These are phyloP conservation scores for Calonectria leucothoes DNA, from an alignment of 2,329 filamentous ascomycete species.

Conservation along the genomic window DNA sequence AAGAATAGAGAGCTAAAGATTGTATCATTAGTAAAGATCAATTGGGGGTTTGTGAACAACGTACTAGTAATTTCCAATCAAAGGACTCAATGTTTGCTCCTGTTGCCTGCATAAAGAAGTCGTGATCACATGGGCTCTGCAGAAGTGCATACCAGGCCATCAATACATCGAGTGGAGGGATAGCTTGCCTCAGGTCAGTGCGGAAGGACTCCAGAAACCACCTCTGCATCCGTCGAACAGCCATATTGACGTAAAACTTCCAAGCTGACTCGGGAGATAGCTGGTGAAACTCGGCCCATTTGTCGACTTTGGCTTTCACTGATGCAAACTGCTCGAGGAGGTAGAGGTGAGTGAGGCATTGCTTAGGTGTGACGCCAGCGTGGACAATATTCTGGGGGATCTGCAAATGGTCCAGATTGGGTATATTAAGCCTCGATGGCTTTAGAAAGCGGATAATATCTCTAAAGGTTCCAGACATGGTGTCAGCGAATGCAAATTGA, in stretches of 20 bases:
- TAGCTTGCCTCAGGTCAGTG: not conserved
- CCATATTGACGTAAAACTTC: constrained; percentile 34
- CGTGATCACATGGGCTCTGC: constrained; percentile 9
- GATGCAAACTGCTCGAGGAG: constrained; percentile 26
- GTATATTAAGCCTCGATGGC: not conserved
- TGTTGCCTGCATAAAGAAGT: not conserved
- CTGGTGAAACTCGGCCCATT: constrained; percentile 16
- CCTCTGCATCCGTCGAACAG: constrained; percentile 10
- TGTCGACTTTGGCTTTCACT: constrained; percentile 10
- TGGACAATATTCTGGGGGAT: constrained; percentile 6
- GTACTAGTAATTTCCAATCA: constrained; percentile 24
- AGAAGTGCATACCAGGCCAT: constrained; percentile 31
- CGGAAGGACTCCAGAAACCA: constrained; percentile 24
- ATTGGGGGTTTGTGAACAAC: not conserved
- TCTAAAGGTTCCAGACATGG: not conserved
- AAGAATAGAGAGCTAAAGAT: constrained; percentile 15
- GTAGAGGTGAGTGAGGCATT: constrained; percentile 10
- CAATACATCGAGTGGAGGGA: constrained; percentile 28
- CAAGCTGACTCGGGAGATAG: constrained; percentile 19
- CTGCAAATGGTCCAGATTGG: constrained; percentile 7
- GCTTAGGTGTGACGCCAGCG: constrained; percentile 4
- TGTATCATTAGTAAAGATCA: constrained; percentile 4
- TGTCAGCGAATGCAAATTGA: not conserved
- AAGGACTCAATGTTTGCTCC: constrained; percentile 12
- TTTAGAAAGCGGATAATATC: not conserved